These are phyloP conservation scores for Selaginella tamariscina DNA, from an alignment of 75 land plant genomes.

Conservation along the genomic window DNA sequence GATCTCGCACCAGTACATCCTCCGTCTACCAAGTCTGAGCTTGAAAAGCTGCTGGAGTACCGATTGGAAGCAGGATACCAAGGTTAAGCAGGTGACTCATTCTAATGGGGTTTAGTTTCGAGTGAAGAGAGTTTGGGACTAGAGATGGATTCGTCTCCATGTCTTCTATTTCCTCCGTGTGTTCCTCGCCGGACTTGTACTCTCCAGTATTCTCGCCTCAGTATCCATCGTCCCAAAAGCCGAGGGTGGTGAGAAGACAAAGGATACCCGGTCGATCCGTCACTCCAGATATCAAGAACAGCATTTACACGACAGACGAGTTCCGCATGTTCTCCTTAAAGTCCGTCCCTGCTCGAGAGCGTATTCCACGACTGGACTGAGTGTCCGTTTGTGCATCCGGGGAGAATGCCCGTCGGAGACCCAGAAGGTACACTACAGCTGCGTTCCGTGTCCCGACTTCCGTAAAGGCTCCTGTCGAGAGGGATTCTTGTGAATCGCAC, in stretches of 20 bases:
- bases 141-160: background rate
- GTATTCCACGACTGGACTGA: conserved; percentile 2
- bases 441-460: conserved; percentile 75
- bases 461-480: conserved; percentile 56
- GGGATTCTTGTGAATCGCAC: conserved; percentile 77
- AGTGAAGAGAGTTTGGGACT: too few species aligned
- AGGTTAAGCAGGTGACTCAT: background rate
- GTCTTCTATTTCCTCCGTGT: conserved; percentile 20
- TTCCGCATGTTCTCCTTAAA: conserved; percentile 75
- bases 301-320: conserved; percentile 58
- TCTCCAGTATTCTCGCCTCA: conserved; percentile 17
- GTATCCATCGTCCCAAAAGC: conserved; percentile 15
- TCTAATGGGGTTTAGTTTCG: too few species aligned
- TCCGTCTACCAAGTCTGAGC: conserved; percentile 13
- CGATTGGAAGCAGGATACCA: background rate
- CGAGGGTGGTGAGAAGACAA: conserved; percentile 31
- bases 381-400: conserved; percentile 28
- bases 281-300: conserved; percentile 67
- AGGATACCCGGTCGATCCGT: conserved; percentile 57
- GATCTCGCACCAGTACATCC: conserved; percentile 30
- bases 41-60: conserved; percentile 32
- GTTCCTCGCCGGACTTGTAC: conserved; percentile 29
- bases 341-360: conserved; percentile 44
- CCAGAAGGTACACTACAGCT: conserved; percentile 59
- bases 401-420: conserved; percentile 69